A percentile compares a stretch with the other conserved stretches of the same genome.
These are phyloP conservation scores for Chenopodium quinoa DNA, from an alignment of 148 eudicot genomes.

Conservation along the genomic window DNA sequence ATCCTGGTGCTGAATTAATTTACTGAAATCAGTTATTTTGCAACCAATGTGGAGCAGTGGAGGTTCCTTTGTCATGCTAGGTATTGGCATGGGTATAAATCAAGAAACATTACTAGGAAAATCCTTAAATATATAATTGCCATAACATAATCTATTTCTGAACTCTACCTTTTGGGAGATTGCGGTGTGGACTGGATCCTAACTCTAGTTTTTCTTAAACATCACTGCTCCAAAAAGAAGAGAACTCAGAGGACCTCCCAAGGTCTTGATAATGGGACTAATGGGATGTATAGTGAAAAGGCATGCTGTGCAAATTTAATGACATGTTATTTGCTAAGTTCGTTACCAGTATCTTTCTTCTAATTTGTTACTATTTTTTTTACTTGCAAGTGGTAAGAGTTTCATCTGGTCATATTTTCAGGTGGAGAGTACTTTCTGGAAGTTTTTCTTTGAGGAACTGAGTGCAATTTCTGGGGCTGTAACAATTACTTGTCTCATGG, in stretches of 20 bases:
- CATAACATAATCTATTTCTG: neutral
- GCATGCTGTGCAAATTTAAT: neutral
- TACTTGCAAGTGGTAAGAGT: neutral
- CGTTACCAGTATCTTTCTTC: neutral
- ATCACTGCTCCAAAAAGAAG: neutral
- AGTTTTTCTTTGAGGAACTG: conserved; percentile 67
- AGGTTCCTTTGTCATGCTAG: neutral
- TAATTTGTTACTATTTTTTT: neutral
- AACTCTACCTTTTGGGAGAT: neutral
- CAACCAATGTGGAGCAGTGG: neutral
- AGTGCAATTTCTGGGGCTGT: conserved; percentile 83
- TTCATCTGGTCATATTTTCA: conserved; percentile 25
- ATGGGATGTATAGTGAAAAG: neutral
- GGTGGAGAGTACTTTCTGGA: conserved; percentile 59
- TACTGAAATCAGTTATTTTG: neutral
- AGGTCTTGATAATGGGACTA: neutral
- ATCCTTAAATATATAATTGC: neutral
- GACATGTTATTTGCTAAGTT: neutral
- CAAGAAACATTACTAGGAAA: neutral
- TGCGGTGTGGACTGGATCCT: neutral
- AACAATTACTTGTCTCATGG: conserved; percentile 95
- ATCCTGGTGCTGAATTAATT: neutral
- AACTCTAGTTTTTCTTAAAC: neutral
- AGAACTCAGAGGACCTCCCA: neutral
- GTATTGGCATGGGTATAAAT: neutral